Conservation (phyloP, 805 yeast species). For the Barnettozyma populi region DNA sequence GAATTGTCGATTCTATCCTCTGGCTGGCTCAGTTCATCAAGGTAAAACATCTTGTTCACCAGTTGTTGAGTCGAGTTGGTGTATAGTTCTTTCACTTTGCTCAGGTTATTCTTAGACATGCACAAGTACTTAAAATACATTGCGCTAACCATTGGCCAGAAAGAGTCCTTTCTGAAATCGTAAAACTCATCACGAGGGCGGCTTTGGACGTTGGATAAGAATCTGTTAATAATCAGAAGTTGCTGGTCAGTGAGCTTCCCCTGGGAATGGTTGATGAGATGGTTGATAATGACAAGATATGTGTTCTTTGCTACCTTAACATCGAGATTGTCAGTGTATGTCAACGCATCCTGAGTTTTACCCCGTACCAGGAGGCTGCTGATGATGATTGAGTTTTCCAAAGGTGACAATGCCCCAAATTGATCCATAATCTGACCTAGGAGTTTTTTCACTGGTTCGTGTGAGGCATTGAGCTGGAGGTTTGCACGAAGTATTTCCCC, state of each 20-base stretch:
- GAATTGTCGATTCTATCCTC: slow-evolving; percentile 1
- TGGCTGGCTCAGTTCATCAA: slow-evolving; percentile 1
- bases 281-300: slow-evolving; percentile 13
- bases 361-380: slow-evolving; percentile 14
- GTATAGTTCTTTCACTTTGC: slow-evolving; percentile 10
- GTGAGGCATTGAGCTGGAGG: slow-evolving; percentile 16
- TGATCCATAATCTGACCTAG: slow-evolving; percentile 15
- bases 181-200: slow-evolving; percentile 1
- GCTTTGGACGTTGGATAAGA: slow-evolving; percentile 10
- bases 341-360: slow-evolving; percentile 7
- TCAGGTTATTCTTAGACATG: slow-evolving; percentile 9
- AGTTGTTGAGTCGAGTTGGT: slow-evolving; percentile 13
- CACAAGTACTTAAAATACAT: slow-evolving; percentile 17
- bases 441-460: slow-evolving; percentile 15
- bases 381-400: slow-evolving; percentile 19
- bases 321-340: slow-evolving; percentile 4
- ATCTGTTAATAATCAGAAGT: slow-evolving; percentile 13
- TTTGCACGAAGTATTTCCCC: slow-evolving; percentile 15
- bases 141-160: slow-evolving; percentile 21
- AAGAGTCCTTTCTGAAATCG: slow-evolving; percentile 7
- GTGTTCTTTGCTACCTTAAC: slow-evolving; percentile 1
- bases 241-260: slow-evolving; percentile 12
- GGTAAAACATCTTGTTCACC: slow-evolving; percentile 9
- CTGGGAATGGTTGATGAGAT: slow-evolving; percentile 7
- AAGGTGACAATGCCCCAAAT: slow-evolving; percentile 11